Conservation (phyloP, 169 alveolate species). For the Sarcocystis neurona region DNA sequence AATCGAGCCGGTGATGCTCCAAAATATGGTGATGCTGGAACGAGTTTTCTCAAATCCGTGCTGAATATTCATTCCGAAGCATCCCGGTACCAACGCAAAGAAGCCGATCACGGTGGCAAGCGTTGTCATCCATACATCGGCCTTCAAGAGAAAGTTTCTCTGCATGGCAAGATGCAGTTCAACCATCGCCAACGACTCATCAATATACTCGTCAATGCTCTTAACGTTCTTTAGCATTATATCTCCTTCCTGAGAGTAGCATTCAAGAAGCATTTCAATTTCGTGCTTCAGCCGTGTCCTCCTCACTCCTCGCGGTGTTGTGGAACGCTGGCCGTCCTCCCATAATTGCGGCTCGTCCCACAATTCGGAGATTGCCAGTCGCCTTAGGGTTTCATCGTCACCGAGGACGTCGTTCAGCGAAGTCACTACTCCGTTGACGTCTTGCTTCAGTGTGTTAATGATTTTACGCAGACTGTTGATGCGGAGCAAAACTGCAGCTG, state of each 20-base stretch:
- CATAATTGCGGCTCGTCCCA: slow-evolving; percentile 16
- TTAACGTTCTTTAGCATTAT: slow-evolving; percentile 65
- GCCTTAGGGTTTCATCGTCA: not conserved
- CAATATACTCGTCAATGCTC: slow-evolving; percentile 68
- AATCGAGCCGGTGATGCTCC: slow-evolving; percentile 61
- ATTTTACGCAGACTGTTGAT: slow-evolving; percentile 25
- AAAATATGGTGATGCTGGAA: slow-evolving; percentile 45
- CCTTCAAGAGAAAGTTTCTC: slow-evolving; percentile 68
- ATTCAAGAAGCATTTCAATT: slow-evolving; percentile 64
- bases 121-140: slow-evolving; percentile 67
- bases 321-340: slow-evolving; percentile 1
- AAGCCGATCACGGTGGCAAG: slow-evolving; percentile 67
- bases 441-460: not conserved
- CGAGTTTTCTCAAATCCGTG: slow-evolving; percentile 67
- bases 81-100: slow-evolving; percentile 66
- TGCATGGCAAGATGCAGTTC: slow-evolving; percentile 65
- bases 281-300: slow-evolving; percentile 23
- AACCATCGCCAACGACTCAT: slow-evolving; percentile 65
- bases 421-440: not conserved
- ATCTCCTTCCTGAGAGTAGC: slow-evolving; percentile 69
- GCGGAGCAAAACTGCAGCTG: not conserved
- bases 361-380: slow-evolving; percentile 12
- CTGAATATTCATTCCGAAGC: slow-evolving; percentile 70
- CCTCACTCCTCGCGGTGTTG: too few species aligned
- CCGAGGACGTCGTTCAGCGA: slow-evolving; percentile 20